Conservation (phyloP, 2,329 filamentous ascomycete genomes). For the Helminthosporium solani region DNA sequence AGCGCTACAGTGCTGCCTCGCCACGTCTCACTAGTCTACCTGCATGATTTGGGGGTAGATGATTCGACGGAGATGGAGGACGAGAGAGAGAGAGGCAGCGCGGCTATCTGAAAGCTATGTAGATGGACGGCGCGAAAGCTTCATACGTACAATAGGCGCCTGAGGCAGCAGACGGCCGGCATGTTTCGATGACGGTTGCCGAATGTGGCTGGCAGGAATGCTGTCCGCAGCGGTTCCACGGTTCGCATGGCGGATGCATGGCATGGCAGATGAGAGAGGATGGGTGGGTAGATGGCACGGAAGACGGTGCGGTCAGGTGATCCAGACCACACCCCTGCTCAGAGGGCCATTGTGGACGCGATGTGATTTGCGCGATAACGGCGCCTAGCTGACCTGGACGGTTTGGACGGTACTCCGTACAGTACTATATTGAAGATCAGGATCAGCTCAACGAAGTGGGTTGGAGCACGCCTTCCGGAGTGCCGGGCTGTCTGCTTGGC, state of each 20-base stretch:
- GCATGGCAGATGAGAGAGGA: no score
- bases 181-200: constrained; percentile 1
- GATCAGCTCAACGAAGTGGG: no score
- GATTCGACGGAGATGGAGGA: neutral
- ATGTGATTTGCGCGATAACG: constrained; percentile 14
- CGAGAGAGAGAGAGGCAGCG: constrained; percentile 12
- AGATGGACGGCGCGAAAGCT: no score
- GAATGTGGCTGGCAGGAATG: constrained; percentile 24
- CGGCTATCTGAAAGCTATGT: constrained; percentile 18
- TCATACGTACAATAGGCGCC: constrained; percentile 28
- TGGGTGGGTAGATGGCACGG: neutral
- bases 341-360: neutral
- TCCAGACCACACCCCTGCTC: neutral
- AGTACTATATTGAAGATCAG: no score
- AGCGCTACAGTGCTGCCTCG: constrained; percentile 27
- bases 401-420: no score
- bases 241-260: constrained; percentile 34
- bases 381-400: constrained; percentile 9
- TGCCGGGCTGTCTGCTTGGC: constrained; percentile 18
- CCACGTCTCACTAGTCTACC: constrained; percentile 32
- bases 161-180: constrained; percentile 23
- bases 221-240: constrained; percentile 10
- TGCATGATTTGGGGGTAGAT: neutral
- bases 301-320: constrained; percentile 23
- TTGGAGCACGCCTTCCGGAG: constrained; percentile 25